Evolutionary conservation across 352 stramenopile species (phyloP).

Genomic region (Thraustochytrium sp.): DNA sequence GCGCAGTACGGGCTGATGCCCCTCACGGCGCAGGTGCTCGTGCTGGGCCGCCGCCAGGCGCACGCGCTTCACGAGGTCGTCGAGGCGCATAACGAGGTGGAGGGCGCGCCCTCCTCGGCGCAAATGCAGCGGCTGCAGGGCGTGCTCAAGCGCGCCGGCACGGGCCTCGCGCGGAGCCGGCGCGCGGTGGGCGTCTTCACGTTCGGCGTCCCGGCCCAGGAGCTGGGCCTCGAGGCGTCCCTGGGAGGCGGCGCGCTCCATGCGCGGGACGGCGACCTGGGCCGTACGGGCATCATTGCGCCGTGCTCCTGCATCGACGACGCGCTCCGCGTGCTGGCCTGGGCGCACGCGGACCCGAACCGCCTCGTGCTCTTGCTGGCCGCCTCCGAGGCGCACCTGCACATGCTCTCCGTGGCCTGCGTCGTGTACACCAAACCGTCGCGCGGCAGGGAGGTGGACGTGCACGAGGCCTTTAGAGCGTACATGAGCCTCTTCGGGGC

Average conservation of each 20-base stretch:
- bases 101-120: background rate
- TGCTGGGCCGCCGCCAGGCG: background rate
- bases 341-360: background rate
- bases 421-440: background rate
- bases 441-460: background rate
- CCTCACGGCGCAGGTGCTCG: background rate
- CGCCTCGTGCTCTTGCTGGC: background rate
- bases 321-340: background rate
- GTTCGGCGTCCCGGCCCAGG: background rate
- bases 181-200: background rate
- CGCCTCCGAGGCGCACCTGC: background rate
- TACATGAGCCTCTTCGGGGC: too few species aligned
- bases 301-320: slow-evolving; percentile 14
- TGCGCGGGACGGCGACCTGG: background rate
- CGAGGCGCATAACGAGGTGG: background rate
- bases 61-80: background rate
- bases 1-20: background rate
- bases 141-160: background rate
- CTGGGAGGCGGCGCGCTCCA: background rate
- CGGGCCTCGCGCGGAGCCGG: background rate
- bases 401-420: background rate
- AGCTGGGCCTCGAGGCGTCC: background rate
- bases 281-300: background rate
- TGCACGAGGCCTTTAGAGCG: background rate
- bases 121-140: background rate